Evolutionary conservation across 176 grass and related monocot genomes (phyloP).

Genomic region (Zea mays): Zm-B73-REFERENCE-NAM-5.0 NC_050099.1:5786501-5787000

Average conservation of each 20-base stretch:
- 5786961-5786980: not conserved
- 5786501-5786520: too few relatives aligned
- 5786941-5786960: slow-evolving; percentile 28
- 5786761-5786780: not conserved
- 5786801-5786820: not conserved
- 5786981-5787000: slow-evolving; percentile 7
- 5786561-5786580: too few relatives aligned
- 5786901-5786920: slow-evolving; percentile 9
- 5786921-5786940: slow-evolving; percentile 23
- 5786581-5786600: too few relatives aligned
- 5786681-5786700: too few relatives aligned
- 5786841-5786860: slow-evolving; percentile 13
- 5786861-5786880: slow-evolving; percentile 18
- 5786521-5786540: too few relatives aligned
- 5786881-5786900: slow-evolving; percentile 27
- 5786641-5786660: too few relatives aligned
- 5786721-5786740: not conserved
- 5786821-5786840: not conserved
- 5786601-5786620: too few relatives aligned
- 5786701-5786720: too few relatives aligned
- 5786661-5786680: too few relatives aligned
- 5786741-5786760: not conserved
- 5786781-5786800: not conserved
- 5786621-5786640: too few relatives aligned
- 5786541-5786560: too few relatives aligned